Evolutionary conservation across 2,329 filamentous ascomycete species (phyloP).

Genomic region (Apiospora sp.): DNA sequence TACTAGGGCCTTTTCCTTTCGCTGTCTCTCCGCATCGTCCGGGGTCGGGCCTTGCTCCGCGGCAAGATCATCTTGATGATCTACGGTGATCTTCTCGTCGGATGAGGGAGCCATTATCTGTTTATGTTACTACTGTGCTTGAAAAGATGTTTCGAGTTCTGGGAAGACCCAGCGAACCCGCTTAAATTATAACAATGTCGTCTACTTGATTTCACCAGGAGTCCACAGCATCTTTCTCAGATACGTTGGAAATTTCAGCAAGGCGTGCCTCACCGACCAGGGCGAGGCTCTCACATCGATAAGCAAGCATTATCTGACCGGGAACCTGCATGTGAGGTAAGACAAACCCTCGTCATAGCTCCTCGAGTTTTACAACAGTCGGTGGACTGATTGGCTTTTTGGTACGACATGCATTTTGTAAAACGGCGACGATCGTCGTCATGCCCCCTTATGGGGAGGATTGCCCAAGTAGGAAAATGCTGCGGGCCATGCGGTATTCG

Average conservation of each 20-base stretch:
- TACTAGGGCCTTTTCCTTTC: conserved; percentile 28
- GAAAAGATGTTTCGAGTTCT: too few relatives aligned
- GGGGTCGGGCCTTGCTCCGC: not conserved
- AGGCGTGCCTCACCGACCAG: not conserved
- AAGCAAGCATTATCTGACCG: not conserved
- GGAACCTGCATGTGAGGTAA: conserved; percentile 3
- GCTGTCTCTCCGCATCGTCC: not conserved
- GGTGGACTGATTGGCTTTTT: not conserved
- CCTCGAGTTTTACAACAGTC: not conserved
- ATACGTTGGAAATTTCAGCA: not conserved
- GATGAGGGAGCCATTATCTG: not conserved
- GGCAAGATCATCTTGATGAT: not conserved
- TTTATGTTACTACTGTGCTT: too few relatives aligned
- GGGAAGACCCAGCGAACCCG: too few relatives aligned
- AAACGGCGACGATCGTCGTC: not conserved
- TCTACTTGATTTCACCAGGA: too few relatives aligned
- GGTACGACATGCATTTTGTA: not conserved
- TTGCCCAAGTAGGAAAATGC: not conserved
- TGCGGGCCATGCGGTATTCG: not conserved
- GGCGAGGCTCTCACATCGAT: not conserved
- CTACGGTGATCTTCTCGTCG: not conserved
- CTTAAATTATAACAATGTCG: too few relatives aligned
- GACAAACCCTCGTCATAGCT: not conserved
- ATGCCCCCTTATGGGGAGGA: not conserved
- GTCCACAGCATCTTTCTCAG: too few relatives aligned